phyloP scores from a whole-genome alignment of 352 stramenopile species.

The Peronospora destructor region DNA sequence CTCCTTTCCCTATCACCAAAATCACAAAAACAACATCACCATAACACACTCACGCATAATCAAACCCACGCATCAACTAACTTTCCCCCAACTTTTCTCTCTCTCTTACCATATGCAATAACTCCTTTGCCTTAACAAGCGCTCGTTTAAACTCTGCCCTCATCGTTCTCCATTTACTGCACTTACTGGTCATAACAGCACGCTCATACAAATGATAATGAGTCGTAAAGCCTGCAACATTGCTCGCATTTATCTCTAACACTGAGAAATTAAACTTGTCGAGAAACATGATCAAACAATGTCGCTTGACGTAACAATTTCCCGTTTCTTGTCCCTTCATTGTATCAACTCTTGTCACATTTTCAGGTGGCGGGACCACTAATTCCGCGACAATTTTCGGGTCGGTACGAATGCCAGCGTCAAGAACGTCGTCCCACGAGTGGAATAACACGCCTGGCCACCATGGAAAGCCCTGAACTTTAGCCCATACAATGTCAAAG shows the following conservation, averaged over 20 bases:
- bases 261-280: slow-evolving; percentile 61
- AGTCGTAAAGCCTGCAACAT: slow-evolving; percentile 42
- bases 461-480: slow-evolving; percentile 62
- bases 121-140: slow-evolving; percentile 26
- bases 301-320: slow-evolving; percentile 13
- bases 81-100: neutral
- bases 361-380: slow-evolving; percentile 35
- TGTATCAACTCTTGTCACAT: slow-evolving; percentile 20
- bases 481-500: slow-evolving; percentile 75
- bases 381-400: slow-evolving; percentile 29
- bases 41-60: too few relatives aligned
- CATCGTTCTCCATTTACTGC: slow-evolving; percentile 17
- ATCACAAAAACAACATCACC: neutral
- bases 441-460: slow-evolving; percentile 76
- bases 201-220: slow-evolving; percentile 38
- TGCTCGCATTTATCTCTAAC: slow-evolving; percentile 30
- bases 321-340: slow-evolving; percentile 22
- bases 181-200: slow-evolving; percentile 27
- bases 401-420: slow-evolving; percentile 34
- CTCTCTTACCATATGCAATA: slow-evolving; percentile 40
- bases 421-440: slow-evolving; percentile 45
- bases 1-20: slow-evolving; percentile 19
- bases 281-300: slow-evolving; percentile 57
- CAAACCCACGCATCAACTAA: too few relatives aligned
- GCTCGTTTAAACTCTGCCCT: slow-evolving; percentile 32